phyloP scores from a whole-genome alignment of 2,329 filamentous ascomycete species.

The Clonostachys sp. region DNA sequence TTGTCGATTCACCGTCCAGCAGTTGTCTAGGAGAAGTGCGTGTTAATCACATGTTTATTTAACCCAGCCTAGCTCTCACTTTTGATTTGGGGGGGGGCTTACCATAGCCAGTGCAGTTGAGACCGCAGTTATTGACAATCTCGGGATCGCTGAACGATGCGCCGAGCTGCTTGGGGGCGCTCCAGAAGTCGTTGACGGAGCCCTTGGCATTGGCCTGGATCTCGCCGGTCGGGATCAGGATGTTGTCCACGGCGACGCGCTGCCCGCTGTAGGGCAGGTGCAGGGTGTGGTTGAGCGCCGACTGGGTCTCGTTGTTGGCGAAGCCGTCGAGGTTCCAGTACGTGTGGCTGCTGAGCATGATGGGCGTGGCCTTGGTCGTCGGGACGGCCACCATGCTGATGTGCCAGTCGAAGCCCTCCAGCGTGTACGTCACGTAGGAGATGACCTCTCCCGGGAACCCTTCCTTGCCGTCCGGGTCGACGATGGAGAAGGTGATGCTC shows the following conservation, averaged over 20 bases:
- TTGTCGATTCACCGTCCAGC: constrained; percentile 63
- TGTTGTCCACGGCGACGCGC: constrained; percentile 63
- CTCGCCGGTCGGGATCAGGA: constrained; percentile 71
- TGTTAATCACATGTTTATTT: constrained; percentile 1
- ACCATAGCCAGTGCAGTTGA: constrained; percentile 72
- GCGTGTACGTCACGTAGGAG: constrained; percentile 69
- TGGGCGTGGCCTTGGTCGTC: constrained; percentile 72
- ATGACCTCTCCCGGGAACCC: constrained; percentile 77
- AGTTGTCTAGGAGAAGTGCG: constrained; percentile 45
- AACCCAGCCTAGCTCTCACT: no score
- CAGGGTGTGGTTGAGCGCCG: constrained; percentile 66
- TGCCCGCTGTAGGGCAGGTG: constrained; percentile 69
- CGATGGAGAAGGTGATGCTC: constrained; percentile 71
- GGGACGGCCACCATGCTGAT: constrained; percentile 68
- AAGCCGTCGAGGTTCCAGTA: constrained; percentile 86
- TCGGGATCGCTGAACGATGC: constrained; percentile 59
- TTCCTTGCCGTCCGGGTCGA: constrained; percentile 67
- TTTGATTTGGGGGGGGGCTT: constrained; percentile 19
- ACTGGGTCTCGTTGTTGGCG: constrained; percentile 64
- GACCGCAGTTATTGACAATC: constrained; percentile 71
- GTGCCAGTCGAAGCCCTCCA: constrained; percentile 64
- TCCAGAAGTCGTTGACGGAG: constrained; percentile 80
- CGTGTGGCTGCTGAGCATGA: constrained; percentile 71
- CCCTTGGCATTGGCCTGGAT: constrained; percentile 65
- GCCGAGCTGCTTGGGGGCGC: constrained; percentile 73